Evolutionary conservation across 345 rosid genomes (phyloP), one percentile per base, ranked within the genome.

Genomic region (Passiflora organensis): DNA sequence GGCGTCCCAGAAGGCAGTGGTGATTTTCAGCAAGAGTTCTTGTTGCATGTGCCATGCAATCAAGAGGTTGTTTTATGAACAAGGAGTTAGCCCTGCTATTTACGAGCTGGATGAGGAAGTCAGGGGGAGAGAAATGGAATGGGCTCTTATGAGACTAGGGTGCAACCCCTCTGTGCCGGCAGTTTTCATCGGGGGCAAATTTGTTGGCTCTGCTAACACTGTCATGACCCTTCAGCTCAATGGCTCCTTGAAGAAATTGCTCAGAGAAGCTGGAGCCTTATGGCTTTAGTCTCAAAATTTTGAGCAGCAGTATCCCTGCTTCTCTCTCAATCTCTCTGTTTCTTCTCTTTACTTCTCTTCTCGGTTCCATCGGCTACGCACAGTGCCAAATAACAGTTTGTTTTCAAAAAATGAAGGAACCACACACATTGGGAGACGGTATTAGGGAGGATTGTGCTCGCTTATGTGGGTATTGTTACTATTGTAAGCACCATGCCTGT

Each of bases 21-120:
- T 91, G 80, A 91, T 88, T 44, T 91, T 88, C 82, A 88, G 96
- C 81, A 88, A 85, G 82, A 88, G 88, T 54, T 72, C 95, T 0
- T 91, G 96, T 67, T 84, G 88, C 76, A 88, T 91, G 95, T 68
- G 90, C 77, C 96, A 91, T 64, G 86, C 98, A 43, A 84, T 88
- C 39, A 88, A 91, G 74, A 72, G 90, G 25, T 54, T 91, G 69
- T 91, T 91, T 48, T 91, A 91, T 52, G 98, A 88, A 60, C 95
- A 79, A 62, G 96, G 90, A 1, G 95, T 84, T 64, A 81, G 86
- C 73, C 96, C 98, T 0, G 88, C 84, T 6, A 69, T 85, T 32
- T 60, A 82, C 5, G 98, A 91, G 82, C 80, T 91, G 1, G 96
- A 91, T 18, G 81, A 85, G 62, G 88, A 88, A 50, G 56, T 75